Base-by-base conservation (phyloP, 352 stramenopile genomes). In the Phytophthora boehmeriae region DNA sequence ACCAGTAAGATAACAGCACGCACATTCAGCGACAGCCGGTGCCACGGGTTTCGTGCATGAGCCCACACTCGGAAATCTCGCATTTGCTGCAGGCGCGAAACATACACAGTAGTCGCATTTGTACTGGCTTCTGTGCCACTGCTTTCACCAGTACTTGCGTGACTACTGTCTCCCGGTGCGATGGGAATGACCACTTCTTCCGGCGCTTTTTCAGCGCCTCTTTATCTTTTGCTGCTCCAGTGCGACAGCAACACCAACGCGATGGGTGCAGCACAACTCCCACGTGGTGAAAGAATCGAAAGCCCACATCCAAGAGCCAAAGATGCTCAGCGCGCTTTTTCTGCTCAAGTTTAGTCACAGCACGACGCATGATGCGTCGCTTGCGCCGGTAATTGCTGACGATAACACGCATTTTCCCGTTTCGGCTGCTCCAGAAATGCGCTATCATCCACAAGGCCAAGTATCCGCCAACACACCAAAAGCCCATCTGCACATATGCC, bases 401-500 rank as follows among this genome's bases (percentile, higher is more conserved):
- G 27, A 92, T 73, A 14, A 74, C 54, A 23, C 84, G 84, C 84
- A 93, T 92, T 63, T 89, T 84, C 30, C 44, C 68, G 62, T 93
- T 93, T 28, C 84, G 79, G 19, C 76, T 89, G 68, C 82, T 92
- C 80, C 82, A 93, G 59, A 89, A 93, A 56, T 93, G 84, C 28
- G 73, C 71, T 38, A 80, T 67, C 63, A 92, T 87, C 84, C 82
- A 93, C 1, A 92, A 36, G 17, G 74, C 43, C 16, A 93, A 59
- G 54, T 93, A 93, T 8, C 51, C 65, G n/a, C 59, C 66, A 13
- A 89, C 63, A 57, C 63, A 62, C 62, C 75, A 92, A 44, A 92
- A 90, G 5, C 84, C 84, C 57, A 78, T 84, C 47, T 85, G 80
- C 8, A 93, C 75, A 39, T 92, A 93, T 9, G 75, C 58, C 38